Evolutionary conservation across 257 asterid species (phyloP), one percentile per base, ranked within the genome.

Genomic region (Capsicum baccatum): DNA sequence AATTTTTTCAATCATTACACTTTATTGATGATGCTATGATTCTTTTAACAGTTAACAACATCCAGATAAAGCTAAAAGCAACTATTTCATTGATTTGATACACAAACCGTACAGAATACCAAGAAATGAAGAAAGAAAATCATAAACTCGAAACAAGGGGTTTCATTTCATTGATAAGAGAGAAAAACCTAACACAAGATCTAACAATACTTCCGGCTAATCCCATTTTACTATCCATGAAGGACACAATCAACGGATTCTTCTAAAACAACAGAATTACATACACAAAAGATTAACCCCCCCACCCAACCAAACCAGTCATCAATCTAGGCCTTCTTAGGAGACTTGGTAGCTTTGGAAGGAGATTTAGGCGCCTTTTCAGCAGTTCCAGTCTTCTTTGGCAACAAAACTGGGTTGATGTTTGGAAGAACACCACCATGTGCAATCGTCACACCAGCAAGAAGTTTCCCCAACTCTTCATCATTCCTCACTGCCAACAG

Each of bases 381-480:
- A 54, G 35, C 44, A 54, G 35, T 26, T 0, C 44, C 70, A 9
- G 79, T 60, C 80, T 82, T 85, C 88, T 85, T 85, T 0, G 88
- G 88, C 83, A 85, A 55, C 71, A 85, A 39, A 26, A 85, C 37
- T 17, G 87, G 87, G 87, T 85, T 85, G 6, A 85, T 85, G 68
- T 85, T 85, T 0, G 87, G 87, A 42, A 85, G 21, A 47, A 85
- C 87, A 8, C 87, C 87, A 12, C 87, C 87, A 81, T 85, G 87
- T 4, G 87, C 87, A 37, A 85, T 85, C 4, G 87, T 85, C 47
- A 85, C 87, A 6, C 87, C 87, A 58, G 85, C 64, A 26, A 85
- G 70, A 14, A 85, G 39, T 50, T 85, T 85, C 62, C 87, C 87
- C 0, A 85, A 56, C 55, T 85, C 87, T 39, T 85, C 87, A 71